Conservation (phyloP, 371 early-diverging fungal genomes). For the Mortierella sp. region DNA sequence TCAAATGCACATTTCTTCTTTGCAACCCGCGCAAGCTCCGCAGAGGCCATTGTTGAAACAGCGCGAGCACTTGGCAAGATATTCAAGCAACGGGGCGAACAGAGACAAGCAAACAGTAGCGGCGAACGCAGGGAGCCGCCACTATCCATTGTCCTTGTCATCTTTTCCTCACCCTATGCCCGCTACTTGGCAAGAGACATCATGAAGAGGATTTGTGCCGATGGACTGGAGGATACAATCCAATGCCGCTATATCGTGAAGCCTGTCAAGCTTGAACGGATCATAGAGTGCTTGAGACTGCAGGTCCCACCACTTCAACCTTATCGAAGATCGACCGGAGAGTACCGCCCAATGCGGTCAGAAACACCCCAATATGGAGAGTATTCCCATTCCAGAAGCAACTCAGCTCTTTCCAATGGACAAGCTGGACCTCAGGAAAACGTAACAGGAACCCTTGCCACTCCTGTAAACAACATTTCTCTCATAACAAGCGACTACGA, state of each 20-base stretch:
- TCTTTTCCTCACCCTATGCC: conserved; percentile 40
- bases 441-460: conserved; percentile 6
- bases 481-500: conserved; percentile 25
- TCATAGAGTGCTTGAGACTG: conserved; percentile 35
- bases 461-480: conserved; percentile 9
- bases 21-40: conserved; percentile 16
- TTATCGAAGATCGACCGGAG: conserved; percentile 1
- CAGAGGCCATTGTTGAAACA: conserved; percentile 23
- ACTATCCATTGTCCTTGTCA: conserved; percentile 32
- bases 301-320: conserved; percentile 14
- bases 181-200: conserved; percentile 34
- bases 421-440: background rate
- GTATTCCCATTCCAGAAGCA: background rate
- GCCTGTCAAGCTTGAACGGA: conserved; percentile 34
- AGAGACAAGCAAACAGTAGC: conserved; percentile 4
- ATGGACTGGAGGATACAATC: conserved; percentile 33
- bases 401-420: background rate
- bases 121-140: conserved; percentile 15
- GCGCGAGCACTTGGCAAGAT: conserved; percentile 26
- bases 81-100: conserved; percentile 20
- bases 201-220: conserved; percentile 25
- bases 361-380: background rate
- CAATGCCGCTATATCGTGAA: conserved; percentile 43
- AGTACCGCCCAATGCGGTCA: background rate
- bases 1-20: conserved; percentile 46